Percentiles rank a stretch among this genome's conserved stretches.
Evolutionary conservation across 805 yeast species (phyloP).

Genomic region (Saccharomycopsis schoenii): DNA sequence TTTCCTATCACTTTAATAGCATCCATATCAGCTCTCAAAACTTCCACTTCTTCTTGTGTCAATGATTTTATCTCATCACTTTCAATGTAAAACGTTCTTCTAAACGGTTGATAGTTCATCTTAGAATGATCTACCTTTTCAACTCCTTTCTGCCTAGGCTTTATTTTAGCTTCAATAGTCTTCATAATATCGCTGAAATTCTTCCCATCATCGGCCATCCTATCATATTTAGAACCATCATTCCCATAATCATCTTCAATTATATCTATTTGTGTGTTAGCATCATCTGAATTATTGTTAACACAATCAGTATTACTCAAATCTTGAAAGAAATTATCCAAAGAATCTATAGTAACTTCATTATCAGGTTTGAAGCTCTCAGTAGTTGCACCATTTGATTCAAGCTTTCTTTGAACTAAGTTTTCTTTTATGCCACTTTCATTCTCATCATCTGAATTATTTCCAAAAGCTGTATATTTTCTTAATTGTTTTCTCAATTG

Average conservation of each 20-base stretch:
- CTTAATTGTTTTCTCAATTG: not conserved
- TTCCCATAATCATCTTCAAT: constrained; percentile 7
- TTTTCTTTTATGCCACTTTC: not conserved
- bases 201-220: not conserved
- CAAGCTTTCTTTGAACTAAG: not conserved
- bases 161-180: constrained; percentile 4
- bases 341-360: not conserved
- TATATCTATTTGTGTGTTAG: constrained; percentile 10
- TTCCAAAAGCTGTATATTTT: not conserved
- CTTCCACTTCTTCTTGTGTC: constrained; percentile 45
- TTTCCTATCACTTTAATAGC: constrained; percentile 60
- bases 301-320: not conserved
- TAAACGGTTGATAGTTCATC: constrained; percentile 41
- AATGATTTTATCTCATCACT: constrained; percentile 41
- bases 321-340: constrained; percentile 2
- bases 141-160: constrained; percentile 6
- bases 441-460: not conserved
- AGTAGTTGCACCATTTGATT: not conserved
- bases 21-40: constrained; percentile 42
- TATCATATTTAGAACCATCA: constrained; percentile 2
- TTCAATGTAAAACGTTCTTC: constrained; percentile 54
- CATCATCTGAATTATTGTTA: not conserved
- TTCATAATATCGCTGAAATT: constrained; percentile 9
- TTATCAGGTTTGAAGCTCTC: not conserved
- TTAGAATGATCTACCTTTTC: constrained; percentile 11